These are phyloP conservation scores for Oryza meyeriana DNA, from an alignment of 176 grass and related monocot genomes.

Conservation along the genomic window DNA sequence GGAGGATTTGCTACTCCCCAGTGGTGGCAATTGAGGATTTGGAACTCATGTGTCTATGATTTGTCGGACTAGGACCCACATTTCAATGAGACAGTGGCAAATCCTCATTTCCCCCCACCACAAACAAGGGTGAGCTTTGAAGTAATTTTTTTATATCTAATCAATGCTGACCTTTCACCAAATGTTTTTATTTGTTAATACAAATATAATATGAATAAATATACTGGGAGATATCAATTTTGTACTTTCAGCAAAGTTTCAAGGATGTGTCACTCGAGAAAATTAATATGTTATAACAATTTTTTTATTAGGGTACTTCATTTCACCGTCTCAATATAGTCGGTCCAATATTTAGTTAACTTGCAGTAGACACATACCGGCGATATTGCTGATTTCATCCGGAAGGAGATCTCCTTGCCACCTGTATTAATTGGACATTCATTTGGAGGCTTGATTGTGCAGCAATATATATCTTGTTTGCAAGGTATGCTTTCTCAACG, in stretches of 20 bases:
- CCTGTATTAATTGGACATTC: conserved; percentile 91
- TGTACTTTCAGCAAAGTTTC: neutral
- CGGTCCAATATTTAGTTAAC: conserved; percentile 30
- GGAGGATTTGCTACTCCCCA: neutral
- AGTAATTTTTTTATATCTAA: neutral
- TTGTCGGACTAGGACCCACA: neutral
- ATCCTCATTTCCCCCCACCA: neutral
- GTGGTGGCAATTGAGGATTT: neutral
- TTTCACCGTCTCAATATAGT: conserved; percentile 20
- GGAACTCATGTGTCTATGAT: neutral
- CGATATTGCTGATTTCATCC: conserved; percentile 81
- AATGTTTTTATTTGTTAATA: neutral
- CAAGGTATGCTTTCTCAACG: conserved; percentile 31
- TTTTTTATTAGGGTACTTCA: neutral
- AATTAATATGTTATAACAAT: conserved; percentile 11
- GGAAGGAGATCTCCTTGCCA: conserved; percentile 44
- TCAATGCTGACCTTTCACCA: neutral
- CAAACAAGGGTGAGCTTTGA: neutral
- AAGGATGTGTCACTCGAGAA: neutral
- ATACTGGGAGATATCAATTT: neutral
- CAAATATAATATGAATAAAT: neutral
- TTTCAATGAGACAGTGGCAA: neutral
- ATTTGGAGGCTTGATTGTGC: conserved; percentile 92
- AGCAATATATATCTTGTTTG: conserved; percentile 74
- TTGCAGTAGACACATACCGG: conserved; percentile 89